These are phyloP conservation scores for Xylaria sp. DNA, from an alignment of 2,329 filamentous ascomycete species.

Conservation along the genomic window DNA sequence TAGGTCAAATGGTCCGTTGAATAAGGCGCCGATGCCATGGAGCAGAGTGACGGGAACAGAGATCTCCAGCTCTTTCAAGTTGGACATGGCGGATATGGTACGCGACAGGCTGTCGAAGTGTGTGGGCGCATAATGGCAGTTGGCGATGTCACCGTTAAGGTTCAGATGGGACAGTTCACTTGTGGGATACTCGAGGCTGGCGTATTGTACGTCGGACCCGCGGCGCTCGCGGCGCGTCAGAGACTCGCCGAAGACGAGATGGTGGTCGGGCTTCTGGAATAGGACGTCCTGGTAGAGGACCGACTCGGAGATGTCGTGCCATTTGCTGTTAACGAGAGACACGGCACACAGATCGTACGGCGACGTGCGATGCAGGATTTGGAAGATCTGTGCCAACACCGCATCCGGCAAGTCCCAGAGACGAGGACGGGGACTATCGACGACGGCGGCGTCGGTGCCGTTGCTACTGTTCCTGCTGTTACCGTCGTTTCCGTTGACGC, in stretches of 20 bases:
- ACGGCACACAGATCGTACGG: conserved; percentile 51
- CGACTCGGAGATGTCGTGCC: conserved; percentile 53
- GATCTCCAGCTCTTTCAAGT: conserved; percentile 53
- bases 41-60: conserved; percentile 51
- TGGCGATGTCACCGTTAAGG: conserved; percentile 45
- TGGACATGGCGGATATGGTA: conserved; percentile 56
- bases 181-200: conserved; percentile 52
- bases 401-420: conserved; percentile 46
- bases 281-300: conserved; percentile 54
- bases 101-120: conserved; percentile 52
- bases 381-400: conserved; percentile 49
- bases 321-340: conserved; percentile 49
- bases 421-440: conserved; percentile 14
- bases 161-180: conserved; percentile 50
- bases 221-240: conserved; percentile 52
- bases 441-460: no score
- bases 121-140: conserved; percentile 40
- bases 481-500: neutral
- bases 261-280: conserved; percentile 54
- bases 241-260: conserved; percentile 55
- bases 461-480: neutral
- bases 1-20: conserved; percentile 57
- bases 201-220: conserved; percentile 53
- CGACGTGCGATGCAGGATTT: conserved; percentile 40
- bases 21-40: conserved; percentile 54